Evolutionary conservation across 2,329 filamentous ascomycete species (phyloP), one percentile per base, ranked within the genome.

Genomic region (Botryotinia calthae): DNA sequence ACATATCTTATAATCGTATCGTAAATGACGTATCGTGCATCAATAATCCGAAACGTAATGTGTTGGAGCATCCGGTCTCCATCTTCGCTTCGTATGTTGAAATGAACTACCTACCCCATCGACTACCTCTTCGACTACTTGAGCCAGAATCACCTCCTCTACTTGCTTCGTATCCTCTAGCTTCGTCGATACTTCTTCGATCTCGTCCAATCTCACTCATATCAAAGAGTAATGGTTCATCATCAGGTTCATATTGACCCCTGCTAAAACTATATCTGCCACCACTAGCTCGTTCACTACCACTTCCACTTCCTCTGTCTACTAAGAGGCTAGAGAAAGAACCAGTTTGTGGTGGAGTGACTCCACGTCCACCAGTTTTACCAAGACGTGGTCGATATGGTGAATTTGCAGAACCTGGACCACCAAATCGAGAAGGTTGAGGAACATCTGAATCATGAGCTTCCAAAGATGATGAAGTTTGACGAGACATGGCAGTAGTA

Each of bases 161-260:
- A 31, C 77, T 78, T 51, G 51, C 66, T n/a, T 68, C 44, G 42
- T 56, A 74, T 44, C 76, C 76, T 70, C 78, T 81, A 1, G 81
- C 82, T 74, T 90, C 88, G 76, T 91, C 89, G 12, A 90, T 80
- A 48, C 79, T 90, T 75, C 87, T 85, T 74, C 88, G 84, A 62
- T 82, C 78, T 28, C 87, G 84, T 76, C 89, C 89, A 79, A 93
- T 87, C 80, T 93, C 91, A 51, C 89, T 92, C 85, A 93, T 89
- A 75, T 91, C 89, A 81, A 93, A 93, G 16, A 93, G 84, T 16
- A 93, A 81, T 0, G 89, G 90, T 78, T 93, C 91, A 71, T 92
- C 91, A 74, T 91, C 89, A 37, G 84, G 82, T 9, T 87, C 87
- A 62, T 88, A 85, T 14, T 83, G 81, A 12, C 79, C 81, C 25